Base-by-base conservation (phyloP, 2,329 filamentous ascomycete species). In the Fragosphaeria purpurea region DNA sequence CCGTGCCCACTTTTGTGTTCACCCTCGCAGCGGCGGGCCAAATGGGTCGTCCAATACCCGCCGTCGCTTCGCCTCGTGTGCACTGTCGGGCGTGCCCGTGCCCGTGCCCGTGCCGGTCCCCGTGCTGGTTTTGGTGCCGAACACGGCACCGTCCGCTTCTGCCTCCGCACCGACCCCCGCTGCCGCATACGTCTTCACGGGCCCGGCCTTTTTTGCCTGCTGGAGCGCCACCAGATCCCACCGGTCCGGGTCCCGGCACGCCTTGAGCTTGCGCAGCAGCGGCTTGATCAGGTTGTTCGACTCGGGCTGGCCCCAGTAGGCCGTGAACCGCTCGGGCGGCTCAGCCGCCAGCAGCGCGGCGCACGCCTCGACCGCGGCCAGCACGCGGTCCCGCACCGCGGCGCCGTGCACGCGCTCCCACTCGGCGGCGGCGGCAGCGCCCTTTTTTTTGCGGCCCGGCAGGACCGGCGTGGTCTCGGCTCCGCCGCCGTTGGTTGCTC, bases 211-310 rank as follows among this genome's bases (percentile, higher is more conserved):
- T 58, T 83, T 75, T 22, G 80, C 78, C 55, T 76, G 75, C 59
- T 86, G 82, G 47, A 86, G 67, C 45, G 80, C 81, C 13, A 88
- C 81, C 4, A 90, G 66, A 63, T 90, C 84, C 42, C 77, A 79
- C 50, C 86, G 80, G 58, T 87, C 83, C 0, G 86, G 85, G 59
- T 91, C 86, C 51, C 82, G 74, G 58, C 86, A 90, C 58, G 76
- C 79, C 53, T 78, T 80, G n/a, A 90, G 70, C 62, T 88, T 89
- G 65, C 76, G 80, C 12, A 80, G 74, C 10, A 88, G 66, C 0
- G 76, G 74, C 41, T 77, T 78, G 57, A 81, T 73, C 31, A 75
- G 66, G 47, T 72, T 70, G 57, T 64, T 66, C 51, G 63, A 68
- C 50, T 73, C 76, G 55, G 66, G 65, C 70, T 73, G 55, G 53